Base-by-base conservation (phyloP, 352 stramenopile genomes). In the Aphanomyces euteiches region DNA sequence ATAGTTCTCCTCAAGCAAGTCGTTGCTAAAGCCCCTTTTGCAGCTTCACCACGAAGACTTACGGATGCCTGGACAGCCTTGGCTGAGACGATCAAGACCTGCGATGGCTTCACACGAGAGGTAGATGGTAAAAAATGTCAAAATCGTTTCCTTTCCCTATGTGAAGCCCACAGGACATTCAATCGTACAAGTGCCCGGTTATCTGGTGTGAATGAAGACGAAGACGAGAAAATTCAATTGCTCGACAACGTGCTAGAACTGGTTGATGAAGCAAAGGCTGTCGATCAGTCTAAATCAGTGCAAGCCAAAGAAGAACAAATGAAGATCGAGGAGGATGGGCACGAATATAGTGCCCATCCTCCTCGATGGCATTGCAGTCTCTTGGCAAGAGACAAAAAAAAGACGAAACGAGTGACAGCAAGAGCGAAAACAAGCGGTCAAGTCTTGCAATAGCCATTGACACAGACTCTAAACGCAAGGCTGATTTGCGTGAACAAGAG, bases 1-100 rank as follows among this genome's bases (percentile, higher is more conserved):
- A 15, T 53, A 15, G n/a, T 19, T 19, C 45, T 53, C n/a, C 45
- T 53, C 45, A 53, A 53, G 45, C 45, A 53, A 53, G 45, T 53
- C 1, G 2, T 19, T n/a, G 45, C 45, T 19, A 2, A 53, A n/a
- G n/a, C 45, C n/a, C 45, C 45, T 1, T 53, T 53, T 19, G 45
- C 45, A n/a, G 45, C 45, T n/a, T 1, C 1, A 19, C 13, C 13
- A 53, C 13, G 45, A 19, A 15, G n/a, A 19, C 45, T 53, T 19
- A 53, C 13, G n/a, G n/a, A 53, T n/a, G 45, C 45, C n/a, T 53
- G 45, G 45, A 15, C 13, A 53, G 45, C 13, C 13, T 2, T 53
- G 13, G 45, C 45, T 15, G 45, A 53, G n/a, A 53, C 45, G n/a
- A 15, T 53, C 45, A 53, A n/a, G 45, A n/a, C 45, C 13, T 53